These are phyloP conservation scores for Blastomyces emzantsi DNA, from an alignment of 2,329 filamentous ascomycete species.

Conservation along the genomic window DNA sequence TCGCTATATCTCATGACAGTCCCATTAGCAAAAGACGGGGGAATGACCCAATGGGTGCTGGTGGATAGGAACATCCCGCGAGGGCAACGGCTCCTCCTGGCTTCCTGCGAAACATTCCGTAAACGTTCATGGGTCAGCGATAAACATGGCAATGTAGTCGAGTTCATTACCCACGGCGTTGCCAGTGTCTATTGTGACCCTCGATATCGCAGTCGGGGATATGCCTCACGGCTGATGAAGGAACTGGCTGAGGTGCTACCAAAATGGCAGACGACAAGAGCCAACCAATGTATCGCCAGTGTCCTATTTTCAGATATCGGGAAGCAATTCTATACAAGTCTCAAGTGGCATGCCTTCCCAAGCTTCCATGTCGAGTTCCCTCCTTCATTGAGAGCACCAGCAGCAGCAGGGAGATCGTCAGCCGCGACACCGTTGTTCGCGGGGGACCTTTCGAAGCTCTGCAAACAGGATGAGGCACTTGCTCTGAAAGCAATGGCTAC, in stretches of 20 bases:
- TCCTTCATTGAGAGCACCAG: background rate
- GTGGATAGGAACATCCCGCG: conserved; percentile 39
- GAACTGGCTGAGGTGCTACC: conserved; percentile 17
- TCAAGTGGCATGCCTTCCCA: conserved; percentile 19
- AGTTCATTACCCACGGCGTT: conserved; percentile 19
- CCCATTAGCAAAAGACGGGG: conserved; percentile 50
- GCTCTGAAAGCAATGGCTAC: conserved; percentile 8
- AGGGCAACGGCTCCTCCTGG: conserved; percentile 47
- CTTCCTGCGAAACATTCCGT: conserved; percentile 55
- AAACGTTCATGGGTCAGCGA: conserved; percentile 48
- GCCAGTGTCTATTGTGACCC: conserved; percentile 21
- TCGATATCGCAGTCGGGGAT: conserved; percentile 17
- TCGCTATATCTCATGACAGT: conserved; percentile 51
- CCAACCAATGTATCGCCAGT: conserved; percentile 14
- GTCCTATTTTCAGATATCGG: conserved; percentile 23
- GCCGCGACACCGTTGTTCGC: conserved; percentile 1
- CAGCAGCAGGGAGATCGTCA: background rate
- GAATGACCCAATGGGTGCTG: conserved; percentile 57
- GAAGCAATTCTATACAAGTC: conserved; percentile 17
- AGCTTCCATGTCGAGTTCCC: conserved; percentile 18
- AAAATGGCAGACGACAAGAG: conserved; percentile 15
- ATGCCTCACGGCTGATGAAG: conserved; percentile 19
- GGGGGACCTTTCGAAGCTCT: conserved; percentile 8
- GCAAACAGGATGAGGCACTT: conserved; percentile 12
- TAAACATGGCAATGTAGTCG: conserved; percentile 26